Base-by-base conservation (phyloP, 768 basidiomycete genomes). In the Rhodotorula babjevae region DNA sequence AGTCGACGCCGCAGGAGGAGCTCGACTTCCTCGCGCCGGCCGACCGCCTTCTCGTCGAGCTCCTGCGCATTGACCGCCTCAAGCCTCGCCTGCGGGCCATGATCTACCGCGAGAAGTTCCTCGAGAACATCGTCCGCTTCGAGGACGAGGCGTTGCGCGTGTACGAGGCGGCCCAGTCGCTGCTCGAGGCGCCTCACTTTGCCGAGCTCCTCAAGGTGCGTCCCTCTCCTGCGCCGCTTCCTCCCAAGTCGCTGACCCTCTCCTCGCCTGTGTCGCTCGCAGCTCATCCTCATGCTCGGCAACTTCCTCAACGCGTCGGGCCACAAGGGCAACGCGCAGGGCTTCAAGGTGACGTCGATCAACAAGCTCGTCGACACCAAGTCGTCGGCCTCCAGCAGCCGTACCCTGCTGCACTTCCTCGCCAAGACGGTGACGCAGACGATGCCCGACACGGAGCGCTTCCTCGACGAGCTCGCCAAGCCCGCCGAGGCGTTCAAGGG, bases 311-410 rank as follows among this genome's bases (percentile, higher is more conserved):
- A 99, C 79, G 92, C 93, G 12, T 90, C 92, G 65, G 93, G 94
- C 65, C 86, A 92, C 77, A 96, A 95, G 80, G 95, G 95, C 67
- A 94, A 94, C 46, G 96, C 96, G 2, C 95, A 91, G 77, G 95
- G 95, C 70, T 99, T 99, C 86, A 88, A 90, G 78, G 87, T 98
- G 64, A 93, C 92, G 82, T 95, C 93, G 81, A 94, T 99, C 82
- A 98, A 99, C 83, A 93, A 93, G 93, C 85, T 99, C 65, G 95
- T 96, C 52, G 96, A 99, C 79, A 99, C 95, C 10, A 99, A 99
- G 82, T 95, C 93, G 10, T 87, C 91, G 56, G 62, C 59, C 25
- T 73, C 75, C 33, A 63, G 67, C 33, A 90, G 93, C 79, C 92
- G 91, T 21, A 99, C 94, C 0, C 84, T 98, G 50, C 85, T 99